Conservation (phyloP, 805 yeast genomes). For the Candida nitratophila region DNA sequence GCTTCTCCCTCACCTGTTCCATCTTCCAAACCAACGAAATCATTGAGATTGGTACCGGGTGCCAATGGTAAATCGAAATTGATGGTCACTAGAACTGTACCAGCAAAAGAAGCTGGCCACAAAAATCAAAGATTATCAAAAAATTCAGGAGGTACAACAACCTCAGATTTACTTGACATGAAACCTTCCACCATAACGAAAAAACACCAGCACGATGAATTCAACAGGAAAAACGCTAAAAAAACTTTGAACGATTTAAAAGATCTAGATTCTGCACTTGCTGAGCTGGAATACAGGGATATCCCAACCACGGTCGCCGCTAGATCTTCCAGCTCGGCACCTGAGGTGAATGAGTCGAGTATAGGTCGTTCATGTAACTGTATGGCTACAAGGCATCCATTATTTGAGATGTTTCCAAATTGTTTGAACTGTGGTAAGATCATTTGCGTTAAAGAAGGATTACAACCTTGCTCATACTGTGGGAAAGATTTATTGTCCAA, state of each 20-base stretch:
- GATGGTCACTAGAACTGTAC: slow-evolving; percentile 1
- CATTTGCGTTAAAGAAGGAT: slow-evolving; percentile 83
- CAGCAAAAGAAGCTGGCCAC: not conserved
- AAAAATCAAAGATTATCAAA: slow-evolving; percentile 8
- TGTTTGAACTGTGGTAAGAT: slow-evolving; percentile 93
- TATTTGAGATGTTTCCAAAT: slow-evolving; percentile 86
- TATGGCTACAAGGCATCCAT: slow-evolving; percentile 81
- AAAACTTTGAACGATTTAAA: slow-evolving; percentile 42
- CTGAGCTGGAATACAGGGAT: slow-evolving; percentile 32
- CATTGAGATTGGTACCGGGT: slow-evolving; percentile 9
- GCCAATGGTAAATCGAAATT: slow-evolving; percentile 8
- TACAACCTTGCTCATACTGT: slow-evolving; percentile 85
- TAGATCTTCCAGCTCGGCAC: not conserved
- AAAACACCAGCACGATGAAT: slow-evolving; percentile 23
- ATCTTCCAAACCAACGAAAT: slow-evolving; percentile 7
- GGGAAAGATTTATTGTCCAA: slow-evolving; percentile 55
- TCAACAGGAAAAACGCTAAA: slow-evolving; percentile 30
- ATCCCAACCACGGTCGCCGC: slow-evolving; percentile 1
- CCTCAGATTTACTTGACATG: slow-evolving; percentile 39
- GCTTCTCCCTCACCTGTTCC: not conserved
- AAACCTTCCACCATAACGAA: slow-evolving; percentile 26
- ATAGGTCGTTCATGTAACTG: slow-evolving; percentile 53
- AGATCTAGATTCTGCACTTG: slow-evolving; percentile 43
- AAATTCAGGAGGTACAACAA: slow-evolving; percentile 27
- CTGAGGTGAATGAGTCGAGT: slow-evolving; percentile 5